Evolutionary conservation across 202 grass and related monocot genomes (phyloP).

Genomic region (Dendrocalamus latiflorus): DNA sequence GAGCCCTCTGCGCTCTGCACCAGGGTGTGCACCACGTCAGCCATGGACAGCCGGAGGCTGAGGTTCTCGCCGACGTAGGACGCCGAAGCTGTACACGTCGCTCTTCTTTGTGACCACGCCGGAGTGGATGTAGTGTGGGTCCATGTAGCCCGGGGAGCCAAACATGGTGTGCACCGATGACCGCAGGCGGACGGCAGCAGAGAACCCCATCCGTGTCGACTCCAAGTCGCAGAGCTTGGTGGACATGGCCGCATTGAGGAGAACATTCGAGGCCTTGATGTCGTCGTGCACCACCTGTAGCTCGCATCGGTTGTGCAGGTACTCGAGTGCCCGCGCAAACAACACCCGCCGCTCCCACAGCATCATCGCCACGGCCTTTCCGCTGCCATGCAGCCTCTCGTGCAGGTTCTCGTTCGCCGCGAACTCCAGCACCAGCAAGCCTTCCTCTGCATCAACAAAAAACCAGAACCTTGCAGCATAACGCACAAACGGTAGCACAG

Average conservation of each 20-base stretch:
- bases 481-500: too few species aligned
- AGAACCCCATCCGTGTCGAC: constrained; percentile 77
- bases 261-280: constrained; percentile 81
- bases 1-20: constrained; percentile 21
- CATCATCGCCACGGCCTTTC: constrained; percentile 18
- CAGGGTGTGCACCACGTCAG: constrained; percentile 65
- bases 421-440: constrained; percentile 69
- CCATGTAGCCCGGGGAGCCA: constrained; percentile 78
- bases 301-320: constrained; percentile 80
- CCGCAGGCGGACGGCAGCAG: constrained; percentile 48
- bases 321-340: constrained; percentile 65
- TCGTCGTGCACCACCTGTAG: constrained; percentile 83
- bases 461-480: neutral
- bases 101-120: constrained; percentile 85
- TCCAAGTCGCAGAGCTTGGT: constrained; percentile 95
- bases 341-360: constrained; percentile 62
- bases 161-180: constrained; percentile 59
- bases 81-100: constrained; percentile 95
- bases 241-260: constrained; percentile 53
- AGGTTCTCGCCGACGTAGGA: constrained; percentile 72
- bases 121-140: constrained; percentile 83
- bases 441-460: constrained; percentile 54
- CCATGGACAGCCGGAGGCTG: constrained; percentile 68
- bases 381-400: constrained; percentile 62
- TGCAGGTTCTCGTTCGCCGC: constrained; percentile 69